These are phyloP conservation scores for Corylus avellana DNA, from an alignment of 306 rosid species.

Conservation along the genomic window DNA sequence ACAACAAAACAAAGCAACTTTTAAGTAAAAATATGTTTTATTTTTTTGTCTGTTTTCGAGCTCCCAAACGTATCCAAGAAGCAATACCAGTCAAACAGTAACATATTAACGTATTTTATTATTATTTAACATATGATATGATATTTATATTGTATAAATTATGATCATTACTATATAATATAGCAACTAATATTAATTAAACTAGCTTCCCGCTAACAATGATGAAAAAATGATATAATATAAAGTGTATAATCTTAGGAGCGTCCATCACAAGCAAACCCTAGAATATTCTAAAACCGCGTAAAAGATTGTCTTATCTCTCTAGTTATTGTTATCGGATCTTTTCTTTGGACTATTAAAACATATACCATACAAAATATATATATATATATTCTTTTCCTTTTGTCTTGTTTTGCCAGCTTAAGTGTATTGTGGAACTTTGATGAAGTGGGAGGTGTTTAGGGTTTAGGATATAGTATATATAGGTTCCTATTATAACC, in stretches of 20 bases:
- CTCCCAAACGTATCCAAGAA: slow-evolving; percentile 36
- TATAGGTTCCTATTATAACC: too few species aligned
- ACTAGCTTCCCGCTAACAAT: slow-evolving; percentile 20
- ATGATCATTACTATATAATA: neutral
- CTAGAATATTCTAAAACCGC: slow-evolving; percentile 32
- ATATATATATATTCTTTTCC: too few species aligned
- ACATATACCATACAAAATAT: too few species aligned
- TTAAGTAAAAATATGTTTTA: neutral
- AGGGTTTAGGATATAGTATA: too few species aligned
- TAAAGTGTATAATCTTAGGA: neutral
- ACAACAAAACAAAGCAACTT: slow-evolving; percentile 16
- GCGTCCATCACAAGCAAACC: slow-evolving; percentile 19
- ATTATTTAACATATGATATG: neutral
- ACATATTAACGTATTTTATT: neutral
- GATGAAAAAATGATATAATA: neutral
- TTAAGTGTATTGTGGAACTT: neutral
- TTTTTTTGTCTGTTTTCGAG: slow-evolving; percentile 22
- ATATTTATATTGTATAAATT: neutral
- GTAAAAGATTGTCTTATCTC: neutral
- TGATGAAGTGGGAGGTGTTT: neutral
- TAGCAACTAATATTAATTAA: neutral
- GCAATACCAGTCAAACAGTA: slow-evolving; percentile 32
- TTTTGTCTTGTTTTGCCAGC: neutral
- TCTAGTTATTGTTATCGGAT: neutral
- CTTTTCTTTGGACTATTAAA: neutral